Conservation (phyloP, 179 eudicot species). For the Gypsophila paniculata region DNA sequence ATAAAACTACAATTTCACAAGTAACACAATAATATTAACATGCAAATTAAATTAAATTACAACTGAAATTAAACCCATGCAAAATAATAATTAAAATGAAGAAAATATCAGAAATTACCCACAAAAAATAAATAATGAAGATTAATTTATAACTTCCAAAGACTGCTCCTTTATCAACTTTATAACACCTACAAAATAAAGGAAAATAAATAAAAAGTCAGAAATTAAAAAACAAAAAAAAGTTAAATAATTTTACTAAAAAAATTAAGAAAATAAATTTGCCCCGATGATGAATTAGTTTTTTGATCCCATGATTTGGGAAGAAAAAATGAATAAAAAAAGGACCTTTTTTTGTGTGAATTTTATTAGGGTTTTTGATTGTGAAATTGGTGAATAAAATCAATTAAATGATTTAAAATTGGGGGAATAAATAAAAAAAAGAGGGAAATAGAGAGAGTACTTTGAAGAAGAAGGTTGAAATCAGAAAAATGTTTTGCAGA, state of each 20-base stretch:
- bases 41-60: conserved; percentile 12
- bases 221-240: conserved; percentile 1
- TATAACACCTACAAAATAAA: conserved; percentile 15
- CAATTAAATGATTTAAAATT: background rate
- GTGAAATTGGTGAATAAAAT: conserved; percentile 1
- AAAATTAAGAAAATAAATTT: background rate
- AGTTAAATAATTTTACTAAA: background rate
- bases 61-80: conserved; percentile 25
- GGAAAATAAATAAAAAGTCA: background rate
- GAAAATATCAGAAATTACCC: conserved; percentile 22
- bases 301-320: conserved; percentile 24
- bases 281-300: background rate
- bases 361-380: conserved; percentile 31
- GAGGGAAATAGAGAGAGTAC: conserved; percentile 10
- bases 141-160: conserved; percentile 11
- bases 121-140: background rate
- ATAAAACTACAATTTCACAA: background rate
- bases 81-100: background rate
- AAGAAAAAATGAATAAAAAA: background rate
- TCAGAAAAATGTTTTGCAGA: background rate
- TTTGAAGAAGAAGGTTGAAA: conserved; percentile 22
- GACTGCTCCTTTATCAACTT: conserved; percentile 8
- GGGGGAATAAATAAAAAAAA: background rate
- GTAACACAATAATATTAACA: conserved; percentile 11
- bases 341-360: background rate